These are phyloP conservation scores for Suillus clintonianus DNA, from an alignment of 768 basidiomycete species.

Conservation along the genomic window DNA sequence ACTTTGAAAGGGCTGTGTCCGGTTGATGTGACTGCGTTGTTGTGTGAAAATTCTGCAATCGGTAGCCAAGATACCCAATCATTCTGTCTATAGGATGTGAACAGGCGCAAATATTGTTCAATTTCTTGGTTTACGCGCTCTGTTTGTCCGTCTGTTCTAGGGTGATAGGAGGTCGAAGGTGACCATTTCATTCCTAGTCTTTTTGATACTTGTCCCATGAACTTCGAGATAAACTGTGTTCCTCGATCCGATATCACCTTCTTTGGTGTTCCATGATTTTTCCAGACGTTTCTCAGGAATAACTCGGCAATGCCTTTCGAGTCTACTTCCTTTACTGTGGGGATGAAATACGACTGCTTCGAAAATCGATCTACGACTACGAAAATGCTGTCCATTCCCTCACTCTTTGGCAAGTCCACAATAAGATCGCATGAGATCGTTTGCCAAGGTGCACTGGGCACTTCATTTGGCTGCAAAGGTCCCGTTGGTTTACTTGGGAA, in stretches of 20 bases:
- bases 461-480: not conserved
- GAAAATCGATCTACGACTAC: not conserved
- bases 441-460: conserved; percentile 1
- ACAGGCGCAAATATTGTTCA: conserved; percentile 39
- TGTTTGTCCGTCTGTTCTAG: conserved; percentile 41
- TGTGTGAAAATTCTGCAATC: conserved; percentile 35
- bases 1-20: conserved; percentile 32
- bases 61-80: conserved; percentile 38
- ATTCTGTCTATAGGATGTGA: conserved; percentile 31
- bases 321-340: not conserved
- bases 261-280: conserved; percentile 1
- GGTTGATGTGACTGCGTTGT: conserved; percentile 29
- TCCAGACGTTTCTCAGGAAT: not conserved
- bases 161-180: conserved; percentile 40
- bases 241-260: not conserved
- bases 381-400: conserved; percentile 1
- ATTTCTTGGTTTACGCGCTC: conserved; percentile 39
- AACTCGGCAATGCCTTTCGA: not conserved
- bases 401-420: not conserved
- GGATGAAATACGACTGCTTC: not conserved
- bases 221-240: not conserved
- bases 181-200: not conserved
- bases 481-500: not conserved
- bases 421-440: conserved; percentile 3
- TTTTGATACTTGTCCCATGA: not conserved